A percentile compares a stretch with the other conserved stretches of the same genome.
Evolutionary conservation across 1,284 basidiomycete species (phyloP).

Genomic region (Pseudozyma thailandica): DNA sequence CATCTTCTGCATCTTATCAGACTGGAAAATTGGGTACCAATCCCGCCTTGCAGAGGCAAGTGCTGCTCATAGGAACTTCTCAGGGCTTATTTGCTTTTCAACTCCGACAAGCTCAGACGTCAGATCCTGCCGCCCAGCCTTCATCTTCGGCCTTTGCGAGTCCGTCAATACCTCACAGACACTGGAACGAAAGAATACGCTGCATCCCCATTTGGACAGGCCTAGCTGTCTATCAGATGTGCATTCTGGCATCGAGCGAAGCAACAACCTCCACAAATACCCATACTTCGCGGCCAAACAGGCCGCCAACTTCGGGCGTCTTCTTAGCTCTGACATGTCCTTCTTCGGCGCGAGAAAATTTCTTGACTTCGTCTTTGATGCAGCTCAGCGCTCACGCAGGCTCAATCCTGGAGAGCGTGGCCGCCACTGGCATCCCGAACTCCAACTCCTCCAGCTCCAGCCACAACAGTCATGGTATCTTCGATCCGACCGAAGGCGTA

Average conservation of each 20-base stretch:
- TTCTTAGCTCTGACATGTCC: slow-evolving; percentile 51
- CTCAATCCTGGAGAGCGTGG: slow-evolving; percentile 41
- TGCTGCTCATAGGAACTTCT: slow-evolving; percentile 40
- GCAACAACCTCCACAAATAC: not conserved
- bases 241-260: slow-evolving; percentile 33
- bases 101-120: slow-evolving; percentile 2
- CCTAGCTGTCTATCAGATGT: slow-evolving; percentile 54
- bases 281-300: not conserved
- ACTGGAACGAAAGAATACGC: slow-evolving; percentile 48
- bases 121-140: not conserved
- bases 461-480: slow-evolving; percentile 14
- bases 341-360: slow-evolving; percentile 11
- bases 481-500: slow-evolving; percentile 21
- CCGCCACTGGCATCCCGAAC: slow-evolving; percentile 5
- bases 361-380: slow-evolving; percentile 30
- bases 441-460: slow-evolving; percentile 20
- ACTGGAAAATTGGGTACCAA: not conserved
- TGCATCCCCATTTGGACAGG: slow-evolving; percentile 51
- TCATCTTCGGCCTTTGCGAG: not conserved
- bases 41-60: slow-evolving; percentile 6
- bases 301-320: slow-evolving; percentile 27
- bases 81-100: slow-evolving; percentile 50
- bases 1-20: not conserved
- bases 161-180: not conserved
- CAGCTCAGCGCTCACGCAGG: slow-evolving; percentile 48